Evolutionary conservation across 2,329 filamentous ascomycete genomes (phyloP).

Genomic region (Trichoderma polysporum): DNA sequence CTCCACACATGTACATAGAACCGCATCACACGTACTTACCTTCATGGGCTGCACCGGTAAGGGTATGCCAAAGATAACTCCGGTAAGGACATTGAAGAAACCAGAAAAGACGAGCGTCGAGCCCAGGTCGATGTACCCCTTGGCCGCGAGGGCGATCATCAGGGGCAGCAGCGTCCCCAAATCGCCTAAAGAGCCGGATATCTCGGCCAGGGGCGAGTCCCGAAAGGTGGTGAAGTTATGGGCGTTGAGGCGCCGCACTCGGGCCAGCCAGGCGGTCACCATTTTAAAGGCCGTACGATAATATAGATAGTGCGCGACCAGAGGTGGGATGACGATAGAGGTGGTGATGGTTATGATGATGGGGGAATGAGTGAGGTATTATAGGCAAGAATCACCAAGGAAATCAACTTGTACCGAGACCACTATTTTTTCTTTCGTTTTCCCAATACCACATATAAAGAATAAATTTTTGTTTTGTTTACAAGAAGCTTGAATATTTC

Average conservation of each 20-base stretch:
- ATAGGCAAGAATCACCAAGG: neutral
- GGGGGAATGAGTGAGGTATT: neutral
- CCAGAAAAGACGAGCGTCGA: slow-evolving; percentile 88
- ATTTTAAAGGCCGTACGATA: slow-evolving; percentile 17
- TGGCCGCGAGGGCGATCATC: slow-evolving; percentile 79
- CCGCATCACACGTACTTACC: slow-evolving; percentile 34
- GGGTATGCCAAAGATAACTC: slow-evolving; percentile 80
- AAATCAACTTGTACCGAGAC: neutral
- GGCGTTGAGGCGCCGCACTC: slow-evolving; percentile 37
- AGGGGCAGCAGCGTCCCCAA: slow-evolving; percentile 87
- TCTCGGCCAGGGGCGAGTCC: slow-evolving; percentile 60
- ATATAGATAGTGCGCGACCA: neutral
- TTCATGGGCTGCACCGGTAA: slow-evolving; percentile 89
- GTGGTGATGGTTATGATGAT: neutral
- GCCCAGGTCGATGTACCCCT: slow-evolving; percentile 75
- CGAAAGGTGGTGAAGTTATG: slow-evolving; percentile 52
- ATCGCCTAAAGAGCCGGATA: slow-evolving; percentile 85
- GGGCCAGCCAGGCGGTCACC: slow-evolving; percentile 29
- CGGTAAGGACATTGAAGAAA: slow-evolving; percentile 80
- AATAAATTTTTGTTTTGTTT: neutral
- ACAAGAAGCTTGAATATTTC: neutral
- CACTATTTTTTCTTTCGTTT: neutral
- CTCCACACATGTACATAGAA: neutral
- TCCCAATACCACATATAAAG: neutral
- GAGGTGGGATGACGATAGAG: neutral